Evolutionary conservation across 2,329 filamentous ascomycete genomes (phyloP), one percentile per base, ranked within the genome.

Genomic region (Calonectria multiphialidica): DNA sequence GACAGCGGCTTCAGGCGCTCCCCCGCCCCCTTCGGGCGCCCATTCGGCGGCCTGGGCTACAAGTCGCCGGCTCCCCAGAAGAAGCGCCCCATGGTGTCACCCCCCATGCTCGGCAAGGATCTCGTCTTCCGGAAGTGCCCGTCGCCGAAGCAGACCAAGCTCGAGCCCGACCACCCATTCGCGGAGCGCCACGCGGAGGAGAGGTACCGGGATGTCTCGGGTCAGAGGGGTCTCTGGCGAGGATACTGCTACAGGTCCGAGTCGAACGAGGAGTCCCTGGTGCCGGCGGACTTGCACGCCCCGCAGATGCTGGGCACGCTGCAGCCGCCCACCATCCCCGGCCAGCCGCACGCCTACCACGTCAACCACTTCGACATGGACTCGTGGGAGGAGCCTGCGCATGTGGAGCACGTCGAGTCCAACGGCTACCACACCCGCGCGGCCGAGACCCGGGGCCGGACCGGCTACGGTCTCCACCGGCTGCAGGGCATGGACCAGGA

Each of bases 21-120:
- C 40, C 66, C 66, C 5, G 77, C 82, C 53, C 80, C 83, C 15
- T 87, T 87, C 72, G 84, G 83, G 67, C 83, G 86, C 63, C 87
- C 87, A 8, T 88, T 88, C 75, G 86, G 82, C 47, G 82, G 81
- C 23, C 82, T 83, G 61, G 83, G 82, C 53, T 76, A 81, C 44
- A 80, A 80, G 68, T 82, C 85, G 62, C 80, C 78, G 42, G 71
- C 74, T 65, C 73, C 81, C 35, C 82, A 85, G 70, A 85, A 86
- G 78, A 85, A 87, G 80, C 88, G 88, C 71, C 84, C 89, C 75
- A 87, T 86, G 25, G 86, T 88, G 78, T 92, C 91, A 72, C 96
- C 96, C 47, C 96, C 96, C 12, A 97, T 98, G 95, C 90, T 98
- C 13, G 96, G 96, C 68, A 86, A 88, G 70, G 94, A 98, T 76